Evolutionary conservation across 2,329 filamentous ascomycete genomes (phyloP), one percentile per base, ranked within the genome.

Genomic region (Nigrospora osmanthi): DNA sequence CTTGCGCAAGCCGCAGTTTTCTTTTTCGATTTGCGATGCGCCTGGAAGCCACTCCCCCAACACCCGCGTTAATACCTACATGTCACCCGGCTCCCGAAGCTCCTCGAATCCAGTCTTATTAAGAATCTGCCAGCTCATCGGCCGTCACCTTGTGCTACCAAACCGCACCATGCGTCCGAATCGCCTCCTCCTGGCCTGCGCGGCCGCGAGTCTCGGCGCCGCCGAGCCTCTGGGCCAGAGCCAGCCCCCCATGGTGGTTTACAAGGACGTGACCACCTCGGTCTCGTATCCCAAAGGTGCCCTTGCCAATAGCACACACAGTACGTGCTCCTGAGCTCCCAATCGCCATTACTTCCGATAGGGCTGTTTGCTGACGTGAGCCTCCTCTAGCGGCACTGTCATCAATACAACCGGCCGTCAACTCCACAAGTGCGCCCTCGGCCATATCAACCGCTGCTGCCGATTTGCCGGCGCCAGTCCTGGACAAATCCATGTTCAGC

Each of bases 401-500:
- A 31, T 49, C 47, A 14, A 35, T 30, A 35, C 19, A 16, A 35
- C 33, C 36, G n/a, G 30, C 19, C 4, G 16, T 11, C 28, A 30
- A 47, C 15, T 23, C 40, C 30, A 35, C 45, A 23, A 35, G 33
- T 35, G n/a, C 42, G 28, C 45, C 45, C 3, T 38, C 42, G 12
- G 36, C 47, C 12, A 42, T 37, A 19, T 45, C 47, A 13, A 42
- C 40, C 11, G 44, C 39, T 17, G 30, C 40, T 11, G 44, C 44
- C 38, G 44, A 49, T n/a, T 38, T 47, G 35, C 47, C 47, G 32
- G 30, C 41, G 38, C 44, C 44, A 38, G 35, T 41, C 11, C n/a
- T 49, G 31, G 47, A 49, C 35, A 49, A 49, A 37, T 49, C 47
- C 23, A 46, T 49, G 39, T 49, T 49, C 44, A 49, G 47, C 39